Base-by-base conservation (phyloP, 208 protist species). In the Acanthamoeba healyi region DNA sequence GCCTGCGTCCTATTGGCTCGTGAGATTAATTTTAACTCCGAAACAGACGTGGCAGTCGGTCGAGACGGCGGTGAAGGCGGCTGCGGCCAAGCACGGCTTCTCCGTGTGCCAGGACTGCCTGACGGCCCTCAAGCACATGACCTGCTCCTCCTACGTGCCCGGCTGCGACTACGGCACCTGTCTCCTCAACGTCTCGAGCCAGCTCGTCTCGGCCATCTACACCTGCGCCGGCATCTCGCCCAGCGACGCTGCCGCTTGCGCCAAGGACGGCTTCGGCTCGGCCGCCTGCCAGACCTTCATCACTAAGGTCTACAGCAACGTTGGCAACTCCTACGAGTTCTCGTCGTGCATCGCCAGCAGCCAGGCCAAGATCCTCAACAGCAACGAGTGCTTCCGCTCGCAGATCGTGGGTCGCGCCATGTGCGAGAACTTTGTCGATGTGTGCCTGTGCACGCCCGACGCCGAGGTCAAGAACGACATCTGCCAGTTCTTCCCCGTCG, bases 51-150 rank as follows among this genome's bases (percentile, higher is more conserved):
- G 58, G 58, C 58, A 17, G 26, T 65, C 58, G 3, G 58, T 65
- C 26, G 58, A 65, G 58, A 12, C 19, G 3, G 58, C 58, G 58
- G 58, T 65, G 10, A 32, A n/a, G 26, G 4, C 19, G 24, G 58
- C 58, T 4, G 58, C 58, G 26, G 58, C 58, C 26, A 65, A 32
- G n/a, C 14, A 65, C 58, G 58, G 58, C n/a, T 65, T 65, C 58
- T 22, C 9, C 58, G 58, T 65, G 58, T 65, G 58, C 58, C 44
- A 49, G 58, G 58, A 67, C 58, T 67, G 58, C 58, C 3, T 67
- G 26, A 67, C 58, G 10, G 58, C 58, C 12, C 58, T 67, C 58
- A 67, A 67, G 58, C 58, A 67, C 58, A 67, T 67, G 58, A 67
- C n/a, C 58, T 67, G 58, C 14, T 36, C 58, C 1, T 9, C 58